phyloP scores from a whole-genome alignment of 305 asterid species.

The Nicotiana rustica region DNA sequence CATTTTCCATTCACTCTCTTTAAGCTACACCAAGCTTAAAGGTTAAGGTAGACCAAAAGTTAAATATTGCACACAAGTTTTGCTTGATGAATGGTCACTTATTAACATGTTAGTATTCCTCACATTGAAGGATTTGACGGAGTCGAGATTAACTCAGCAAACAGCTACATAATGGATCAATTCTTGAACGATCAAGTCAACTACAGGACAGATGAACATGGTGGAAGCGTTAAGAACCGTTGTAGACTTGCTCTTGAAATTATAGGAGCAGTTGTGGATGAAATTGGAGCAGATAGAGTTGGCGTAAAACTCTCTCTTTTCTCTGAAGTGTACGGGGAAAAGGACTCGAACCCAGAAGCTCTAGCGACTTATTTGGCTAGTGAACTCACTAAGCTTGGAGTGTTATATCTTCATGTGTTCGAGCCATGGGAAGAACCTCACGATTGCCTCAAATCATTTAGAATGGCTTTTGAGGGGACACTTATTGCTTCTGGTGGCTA shows the following conservation, averaged over 20 bases:
- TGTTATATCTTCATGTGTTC: slow-evolving; percentile 51
- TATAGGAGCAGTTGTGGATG: slow-evolving; percentile 45
- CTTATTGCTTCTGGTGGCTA: slow-evolving; percentile 60
- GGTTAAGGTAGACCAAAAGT: too few species aligned
- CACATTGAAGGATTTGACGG: slow-evolving; percentile 61
- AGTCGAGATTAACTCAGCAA: slow-evolving; percentile 63
- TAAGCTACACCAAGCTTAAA: too few species aligned
- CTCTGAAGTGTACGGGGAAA: slow-evolving; percentile 36
- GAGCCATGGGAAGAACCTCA: slow-evolving; percentile 46
- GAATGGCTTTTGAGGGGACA: slow-evolving; percentile 55
- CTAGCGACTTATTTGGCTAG: slow-evolving; percentile 54
- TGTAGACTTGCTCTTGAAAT: slow-evolving; percentile 52
- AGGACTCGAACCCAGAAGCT: slow-evolving; percentile 52
- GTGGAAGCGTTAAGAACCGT: slow-evolving; percentile 57
- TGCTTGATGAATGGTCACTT: neutral
- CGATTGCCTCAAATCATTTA: slow-evolving; percentile 44
- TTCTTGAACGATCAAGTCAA: slow-evolving; percentile 57
- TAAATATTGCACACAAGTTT: neutral
- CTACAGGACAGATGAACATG: slow-evolving; percentile 50
- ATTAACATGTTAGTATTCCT: neutral
- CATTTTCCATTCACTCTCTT: too few species aligned
- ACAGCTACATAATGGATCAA: slow-evolving; percentile 57
- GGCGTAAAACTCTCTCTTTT: slow-evolving; percentile 53
- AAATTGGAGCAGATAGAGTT: slow-evolving; percentile 33
- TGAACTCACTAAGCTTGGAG: slow-evolving; percentile 44